Evolutionary conservation across 2,329 filamentous ascomycete genomes (phyloP), one percentile per base, ranked within the genome.

Genomic region (Emydomyces testavorans): DNA sequence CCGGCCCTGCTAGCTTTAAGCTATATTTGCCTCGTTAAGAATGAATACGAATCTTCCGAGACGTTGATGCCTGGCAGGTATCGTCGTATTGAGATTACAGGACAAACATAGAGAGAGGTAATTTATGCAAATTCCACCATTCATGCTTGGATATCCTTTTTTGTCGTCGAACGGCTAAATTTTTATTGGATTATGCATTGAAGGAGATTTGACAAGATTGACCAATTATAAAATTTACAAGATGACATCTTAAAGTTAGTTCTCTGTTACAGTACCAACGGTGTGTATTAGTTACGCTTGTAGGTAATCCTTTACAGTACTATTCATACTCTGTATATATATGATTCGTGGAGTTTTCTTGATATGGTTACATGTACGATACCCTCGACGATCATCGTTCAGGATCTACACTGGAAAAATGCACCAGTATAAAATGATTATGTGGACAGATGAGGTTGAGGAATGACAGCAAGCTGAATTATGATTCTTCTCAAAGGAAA

Each of bases 1-100:
- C 43, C 43, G 43, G 43, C 37, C 43, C 43, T 32, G 43, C 43
- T 44, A 37, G 28, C 39, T 21, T 43, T 3, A 3, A 43, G 28
- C 15, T 41, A 29, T 6, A 6, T 29, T 29, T 29, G 26, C 11
- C n/a, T 31, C 11, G 29, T 31, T n/a, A n/a, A n/a, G n/a, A n/a
- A n/a, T n/a, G n/a, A n/a, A 31, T n/a, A n/a, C 29, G 29, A 31
- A 31, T 32, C 16, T 20, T 11, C 34, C 39, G 21, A 26, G 36
- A 20, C 15, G 21, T 26, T 26, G 13, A 38, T 15, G 36, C 20
- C 36, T 38, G 21, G 13, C 35, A 6, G 18, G 35, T 26, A 26
- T 18, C 23, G 36, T 26, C 21, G 38, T 41, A 37, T 23, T 16
- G 7, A 18, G 6, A 16, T 16, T 35, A 40, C 23, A 28, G 23